Percentiles rank a stretch among this genome's conserved stretches.
Conservation (phyloP, 164 flowering plant species). For the Vitis riparia region DNA sequence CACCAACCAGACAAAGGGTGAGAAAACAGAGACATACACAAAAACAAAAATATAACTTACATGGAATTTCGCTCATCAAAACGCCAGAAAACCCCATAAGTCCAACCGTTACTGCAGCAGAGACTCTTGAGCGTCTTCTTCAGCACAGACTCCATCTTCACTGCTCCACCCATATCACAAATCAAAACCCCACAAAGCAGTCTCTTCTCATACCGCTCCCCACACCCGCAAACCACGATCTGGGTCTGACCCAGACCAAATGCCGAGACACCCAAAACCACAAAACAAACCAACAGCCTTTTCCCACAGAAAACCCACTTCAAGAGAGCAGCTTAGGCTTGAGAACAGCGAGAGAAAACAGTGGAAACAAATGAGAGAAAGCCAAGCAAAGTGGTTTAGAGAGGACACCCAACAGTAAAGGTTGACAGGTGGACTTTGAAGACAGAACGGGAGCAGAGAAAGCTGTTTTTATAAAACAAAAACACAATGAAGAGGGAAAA, state of each 20-base stretch:
- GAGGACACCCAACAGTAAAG: not conserved
- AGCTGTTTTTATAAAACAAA: too few relatives aligned
- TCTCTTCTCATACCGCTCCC: too few relatives aligned
- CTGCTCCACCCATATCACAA: conserved; percentile 21
- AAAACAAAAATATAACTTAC: conserved; percentile 33
- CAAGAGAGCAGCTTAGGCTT: too few relatives aligned
- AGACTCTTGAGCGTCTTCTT: conserved; percentile 50
- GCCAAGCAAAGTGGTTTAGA: conserved; percentile 7
- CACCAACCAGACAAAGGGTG: not conserved
- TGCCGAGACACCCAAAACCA: not conserved
- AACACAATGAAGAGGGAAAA: too few relatives aligned
- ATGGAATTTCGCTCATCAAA: conserved; percentile 54
- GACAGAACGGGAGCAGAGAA: too few relatives aligned
- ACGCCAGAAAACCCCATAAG: conserved; percentile 77
- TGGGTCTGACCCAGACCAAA: not conserved
- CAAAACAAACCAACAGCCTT: not conserved
- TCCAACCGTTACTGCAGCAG: conserved; percentile 69
- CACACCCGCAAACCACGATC: not conserved
- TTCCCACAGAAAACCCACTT: not conserved
- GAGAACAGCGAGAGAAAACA: too few relatives aligned
- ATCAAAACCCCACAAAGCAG: conserved; percentile 1
- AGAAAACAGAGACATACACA: not conserved
- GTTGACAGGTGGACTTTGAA: too few relatives aligned
- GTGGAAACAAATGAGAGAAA: not conserved
- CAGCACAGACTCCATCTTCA: conserved; percentile 31